A percentile compares a stretch with the other conserved stretches of the same genome.
Conservation (phyloP, 306 rosid genomes). For the Citrullus colocynthis region DNA sequence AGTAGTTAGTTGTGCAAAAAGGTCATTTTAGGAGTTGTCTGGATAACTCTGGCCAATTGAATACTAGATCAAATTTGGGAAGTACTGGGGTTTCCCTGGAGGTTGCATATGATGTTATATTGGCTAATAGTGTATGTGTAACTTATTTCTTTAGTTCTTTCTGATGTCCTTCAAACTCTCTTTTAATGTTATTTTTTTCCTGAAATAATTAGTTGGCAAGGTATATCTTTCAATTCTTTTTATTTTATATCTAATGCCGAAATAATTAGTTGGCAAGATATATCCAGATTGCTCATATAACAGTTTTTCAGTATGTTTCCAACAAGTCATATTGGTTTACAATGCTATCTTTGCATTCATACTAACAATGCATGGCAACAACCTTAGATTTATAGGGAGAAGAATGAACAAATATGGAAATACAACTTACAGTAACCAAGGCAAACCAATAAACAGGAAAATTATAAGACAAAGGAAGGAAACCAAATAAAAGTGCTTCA, state of each 20-base stretch:
- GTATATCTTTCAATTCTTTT: not conserved
- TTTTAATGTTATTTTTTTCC: not conserved
- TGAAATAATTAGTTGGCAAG: not conserved
- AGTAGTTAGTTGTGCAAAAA: not conserved
- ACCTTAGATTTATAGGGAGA: not conserved
- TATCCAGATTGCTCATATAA: not conserved
- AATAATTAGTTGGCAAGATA: too few relatives aligned
- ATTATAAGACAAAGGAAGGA: not conserved
- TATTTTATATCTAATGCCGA: not conserved
- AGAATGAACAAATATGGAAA: not conserved
- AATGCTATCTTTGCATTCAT: not conserved
- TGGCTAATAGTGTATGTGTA: not conserved
- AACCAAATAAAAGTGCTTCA: not conserved
- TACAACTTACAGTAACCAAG: not conserved
- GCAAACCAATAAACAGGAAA: not conserved
- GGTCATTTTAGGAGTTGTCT: not conserved
- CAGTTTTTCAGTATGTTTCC: not conserved
- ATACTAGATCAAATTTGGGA: not conserved
- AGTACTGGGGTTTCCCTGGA: not conserved
- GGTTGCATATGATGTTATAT: not conserved
- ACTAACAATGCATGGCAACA: not conserved
- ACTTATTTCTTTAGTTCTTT: not conserved
- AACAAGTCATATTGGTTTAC: not conserved
- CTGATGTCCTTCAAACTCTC: not conserved
- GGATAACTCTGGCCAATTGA: not conserved